These are phyloP conservation scores for Apiotrichum veenhuisii DNA, from an alignment of 1,284 basidiomycete species.

Conservation along the genomic window DNA sequence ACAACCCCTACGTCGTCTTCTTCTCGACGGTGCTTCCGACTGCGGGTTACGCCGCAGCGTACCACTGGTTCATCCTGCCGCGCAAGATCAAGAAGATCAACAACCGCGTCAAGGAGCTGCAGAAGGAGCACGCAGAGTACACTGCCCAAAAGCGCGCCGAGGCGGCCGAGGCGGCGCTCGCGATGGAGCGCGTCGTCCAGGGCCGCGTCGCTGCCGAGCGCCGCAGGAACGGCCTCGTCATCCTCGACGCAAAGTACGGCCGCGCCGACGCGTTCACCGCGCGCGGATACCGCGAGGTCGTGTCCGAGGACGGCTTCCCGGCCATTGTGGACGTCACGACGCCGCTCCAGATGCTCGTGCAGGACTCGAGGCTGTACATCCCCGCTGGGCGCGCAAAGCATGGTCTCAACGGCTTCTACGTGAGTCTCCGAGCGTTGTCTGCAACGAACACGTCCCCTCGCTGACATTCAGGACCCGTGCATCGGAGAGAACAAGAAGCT, in stretches of 20 bases:
- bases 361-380: slow-evolving; percentile 72
- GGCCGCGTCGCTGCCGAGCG: slow-evolving; percentile 38
- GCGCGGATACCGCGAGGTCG: slow-evolving; percentile 53
- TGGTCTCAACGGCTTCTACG: slow-evolving; percentile 48
- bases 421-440: slow-evolving; percentile 17
- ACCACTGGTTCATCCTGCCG: slow-evolving; percentile 60
- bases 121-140: slow-evolving; percentile 59
- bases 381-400: slow-evolving; percentile 62
- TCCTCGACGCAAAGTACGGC: slow-evolving; percentile 68
- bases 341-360: slow-evolving; percentile 76
- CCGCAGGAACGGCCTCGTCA: slow-evolving; percentile 60
- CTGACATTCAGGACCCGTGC: slow-evolving; percentile 41
- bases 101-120: slow-evolving; percentile 55
- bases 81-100: slow-evolving; percentile 53
- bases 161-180: slow-evolving; percentile 56
- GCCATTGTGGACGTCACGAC: slow-evolving; percentile 67
- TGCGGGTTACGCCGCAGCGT: slow-evolving; percentile 54
- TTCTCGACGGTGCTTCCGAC: slow-evolving; percentile 58
- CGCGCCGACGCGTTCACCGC: slow-evolving; percentile 41
- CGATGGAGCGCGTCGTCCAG: slow-evolving; percentile 50
- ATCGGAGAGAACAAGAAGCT: slow-evolving; percentile 55
- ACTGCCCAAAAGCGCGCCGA: slow-evolving; percentile 59
- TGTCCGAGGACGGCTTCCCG: slow-evolving; percentile 50
- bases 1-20: slow-evolving; percentile 53
- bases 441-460: not conserved